Percentiles rank a stretch among this genome's conserved stretches.
Conservation (phyloP, 305 asterid species). For the Fraxinus greggii region DNA sequence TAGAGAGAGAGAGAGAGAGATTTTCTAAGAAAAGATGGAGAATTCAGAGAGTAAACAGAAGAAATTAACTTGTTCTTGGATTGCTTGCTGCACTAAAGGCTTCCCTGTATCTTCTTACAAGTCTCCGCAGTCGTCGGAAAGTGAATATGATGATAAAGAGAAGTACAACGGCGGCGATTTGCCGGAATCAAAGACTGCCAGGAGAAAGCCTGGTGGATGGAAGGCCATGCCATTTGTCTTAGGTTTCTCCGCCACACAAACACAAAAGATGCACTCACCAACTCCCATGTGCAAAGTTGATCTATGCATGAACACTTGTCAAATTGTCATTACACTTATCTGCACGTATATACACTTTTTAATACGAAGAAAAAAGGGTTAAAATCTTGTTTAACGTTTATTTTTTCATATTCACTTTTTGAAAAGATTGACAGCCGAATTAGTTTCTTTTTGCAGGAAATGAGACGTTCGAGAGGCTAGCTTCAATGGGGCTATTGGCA, state of each 20-base stretch:
- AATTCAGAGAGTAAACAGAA: constrained; percentile 6
- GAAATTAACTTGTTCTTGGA: constrained; percentile 21
- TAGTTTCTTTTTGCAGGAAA: constrained; percentile 43
- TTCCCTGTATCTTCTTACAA: constrained; percentile 29
- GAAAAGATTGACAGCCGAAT: not conserved
- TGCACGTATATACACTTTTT: not conserved
- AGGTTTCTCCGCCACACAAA: constrained; percentile 33
- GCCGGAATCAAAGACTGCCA: constrained; percentile 13
- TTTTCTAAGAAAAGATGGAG: not conserved
- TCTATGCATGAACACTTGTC: not conserved
- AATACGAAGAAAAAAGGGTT: not conserved
- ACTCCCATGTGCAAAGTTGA: not conserved
- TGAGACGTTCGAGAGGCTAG: constrained; percentile 80
- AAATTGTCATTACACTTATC: not conserved
- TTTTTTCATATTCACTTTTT: not conserved
- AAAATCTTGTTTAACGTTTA: not conserved
- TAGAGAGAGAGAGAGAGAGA: not conserved
- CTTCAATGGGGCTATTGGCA: constrained; percentile 55
- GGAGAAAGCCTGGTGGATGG: constrained; percentile 69
- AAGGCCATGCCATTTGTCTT: constrained; percentile 66
- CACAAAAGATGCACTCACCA: not conserved
- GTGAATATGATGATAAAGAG: constrained; percentile 28
- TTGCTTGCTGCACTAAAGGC: constrained; percentile 32
- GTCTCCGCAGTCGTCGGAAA: constrained; percentile 30
- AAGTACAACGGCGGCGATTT: constrained; percentile 8